Percentiles rank a stretch among this genome's conserved stretches.
Conservation (phyloP, 495 filamentous ascomycete genomes). For the Arthonia radiata region DNA sequence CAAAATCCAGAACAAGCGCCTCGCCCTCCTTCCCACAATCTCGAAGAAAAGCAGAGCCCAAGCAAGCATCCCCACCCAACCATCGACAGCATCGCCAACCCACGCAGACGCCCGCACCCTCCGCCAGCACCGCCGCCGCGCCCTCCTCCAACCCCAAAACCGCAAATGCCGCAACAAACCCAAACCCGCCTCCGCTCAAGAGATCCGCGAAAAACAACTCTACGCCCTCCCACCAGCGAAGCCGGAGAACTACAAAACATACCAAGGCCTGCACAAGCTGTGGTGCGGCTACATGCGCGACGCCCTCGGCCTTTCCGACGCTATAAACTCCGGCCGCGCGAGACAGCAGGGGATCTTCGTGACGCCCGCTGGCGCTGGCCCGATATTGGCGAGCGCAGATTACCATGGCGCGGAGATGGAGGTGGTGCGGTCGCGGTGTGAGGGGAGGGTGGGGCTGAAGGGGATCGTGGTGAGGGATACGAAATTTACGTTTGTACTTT, state of each 20-base stretch:
- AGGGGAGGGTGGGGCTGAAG: constrained; percentile 51
- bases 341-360: constrained; percentile 18
- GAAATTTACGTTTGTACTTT: constrained; percentile 59
- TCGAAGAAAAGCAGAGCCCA: too few species aligned
- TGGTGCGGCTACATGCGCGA: constrained; percentile 73
- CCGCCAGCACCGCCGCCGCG: constrained; percentile 17
- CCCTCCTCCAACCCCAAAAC: too few species aligned
- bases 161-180: constrained; percentile 39
- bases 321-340: neutral
- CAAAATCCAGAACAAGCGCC: constrained; percentile 58
- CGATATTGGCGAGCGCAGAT: constrained; percentile 58
- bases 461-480: constrained; percentile 81
- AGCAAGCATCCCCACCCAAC: too few species aligned
- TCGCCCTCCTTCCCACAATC: constrained; percentile 56
- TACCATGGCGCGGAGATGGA: constrained; percentile 71
- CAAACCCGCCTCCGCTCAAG: constrained; percentile 50
- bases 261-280: constrained; percentile 46
- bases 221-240: constrained; percentile 45
- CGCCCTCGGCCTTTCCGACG: constrained; percentile 27
- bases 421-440: constrained; percentile 59
- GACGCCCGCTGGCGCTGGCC: constrained; percentile 26
- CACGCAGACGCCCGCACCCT: constrained; percentile 16
- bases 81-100: too few species aligned
- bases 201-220: constrained; percentile 47
- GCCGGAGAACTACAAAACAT: constrained; percentile 43